Percentiles rank a stretch among this genome's conserved stretches.
phyloP scores from a whole-genome alignment of 192 early-diverging fungal genomes.

The Backusella tarrabulga region DNA sequence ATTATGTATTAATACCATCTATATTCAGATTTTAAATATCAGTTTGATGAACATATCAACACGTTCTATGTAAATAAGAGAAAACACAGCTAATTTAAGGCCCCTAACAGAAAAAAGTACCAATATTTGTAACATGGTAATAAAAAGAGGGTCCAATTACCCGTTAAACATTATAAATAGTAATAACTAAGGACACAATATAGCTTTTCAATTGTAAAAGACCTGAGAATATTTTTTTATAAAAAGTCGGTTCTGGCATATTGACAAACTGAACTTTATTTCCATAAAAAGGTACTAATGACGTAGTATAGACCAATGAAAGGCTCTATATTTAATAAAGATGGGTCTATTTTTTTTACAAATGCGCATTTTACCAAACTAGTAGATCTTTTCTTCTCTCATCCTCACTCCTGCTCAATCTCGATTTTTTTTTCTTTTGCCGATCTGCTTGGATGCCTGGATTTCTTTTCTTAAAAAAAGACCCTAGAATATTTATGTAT shows the following conservation, averaged over 20 bases:
- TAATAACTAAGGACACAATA: background rate
- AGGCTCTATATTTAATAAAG: background rate
- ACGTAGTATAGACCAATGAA: background rate
- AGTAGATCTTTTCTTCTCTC: background rate
- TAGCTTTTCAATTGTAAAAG: background rate
- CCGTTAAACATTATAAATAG: background rate
- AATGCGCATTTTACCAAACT: background rate
- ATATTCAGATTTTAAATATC: too few species aligned
- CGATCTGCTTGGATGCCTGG: background rate
- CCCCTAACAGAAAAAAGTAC: too few species aligned
- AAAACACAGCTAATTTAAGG: too few species aligned
- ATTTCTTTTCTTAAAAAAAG: too few species aligned
- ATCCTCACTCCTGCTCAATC: too few species aligned
- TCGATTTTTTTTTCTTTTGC: background rate
- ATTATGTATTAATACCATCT: too few species aligned
- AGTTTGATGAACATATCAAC: too few species aligned
- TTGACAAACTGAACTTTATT: constrained; percentile 3
- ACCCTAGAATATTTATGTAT: too few species aligned
- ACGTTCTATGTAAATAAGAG: too few species aligned
- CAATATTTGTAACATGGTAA: too few species aligned
- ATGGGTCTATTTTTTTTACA: background rate
- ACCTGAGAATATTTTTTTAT: background rate
- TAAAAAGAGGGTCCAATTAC: background rate
- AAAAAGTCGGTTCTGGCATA: background rate
- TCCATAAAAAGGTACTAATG: background rate